A percentile compares a stretch with the other conserved stretches of the same genome.
phyloP scores from a whole-genome alignment of 176 grass and related monocot species.

The Triticum monococcum region DNA sequence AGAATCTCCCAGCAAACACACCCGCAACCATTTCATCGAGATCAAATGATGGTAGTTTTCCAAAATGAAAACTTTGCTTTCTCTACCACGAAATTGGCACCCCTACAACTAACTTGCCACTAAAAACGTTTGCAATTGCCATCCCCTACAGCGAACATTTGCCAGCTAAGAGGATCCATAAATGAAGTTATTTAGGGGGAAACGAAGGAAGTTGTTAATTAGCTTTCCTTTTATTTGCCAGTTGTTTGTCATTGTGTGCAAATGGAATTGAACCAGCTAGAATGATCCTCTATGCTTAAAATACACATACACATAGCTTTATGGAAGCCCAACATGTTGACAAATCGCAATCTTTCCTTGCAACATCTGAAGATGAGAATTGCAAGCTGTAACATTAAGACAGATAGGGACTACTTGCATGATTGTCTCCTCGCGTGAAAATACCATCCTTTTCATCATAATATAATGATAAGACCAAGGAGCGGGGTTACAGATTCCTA shows the following conservation, averaged over 20 bases:
- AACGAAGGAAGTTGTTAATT: neutral
- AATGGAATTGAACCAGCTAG: neutral
- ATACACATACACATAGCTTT: neutral
- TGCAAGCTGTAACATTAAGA: slow-evolving; percentile 15
- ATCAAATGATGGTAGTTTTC: no score
- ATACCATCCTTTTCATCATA: slow-evolving; percentile 23
- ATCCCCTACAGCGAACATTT: no score
- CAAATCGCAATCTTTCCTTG: neutral
- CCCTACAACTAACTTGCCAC: no score
- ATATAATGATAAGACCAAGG: slow-evolving; percentile 41
- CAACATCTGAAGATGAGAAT: neutral
- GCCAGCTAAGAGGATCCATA: no score
- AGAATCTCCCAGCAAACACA: no score
- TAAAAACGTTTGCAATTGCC: no score
- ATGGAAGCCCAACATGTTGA: neutral
- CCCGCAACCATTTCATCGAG: no score
- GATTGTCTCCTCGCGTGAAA: neutral
- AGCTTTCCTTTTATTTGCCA: neutral
- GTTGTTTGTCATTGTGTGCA: neutral
- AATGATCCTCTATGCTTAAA: neutral
- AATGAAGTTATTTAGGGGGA: no score
- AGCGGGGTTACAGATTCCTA: neutral
- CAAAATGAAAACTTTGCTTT: no score
- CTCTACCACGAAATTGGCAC: no score
- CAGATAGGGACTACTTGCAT: neutral